phyloP scores from a whole-genome alignment of 768 basidiomycete genomes.

The Ramaria rubella region DNA sequence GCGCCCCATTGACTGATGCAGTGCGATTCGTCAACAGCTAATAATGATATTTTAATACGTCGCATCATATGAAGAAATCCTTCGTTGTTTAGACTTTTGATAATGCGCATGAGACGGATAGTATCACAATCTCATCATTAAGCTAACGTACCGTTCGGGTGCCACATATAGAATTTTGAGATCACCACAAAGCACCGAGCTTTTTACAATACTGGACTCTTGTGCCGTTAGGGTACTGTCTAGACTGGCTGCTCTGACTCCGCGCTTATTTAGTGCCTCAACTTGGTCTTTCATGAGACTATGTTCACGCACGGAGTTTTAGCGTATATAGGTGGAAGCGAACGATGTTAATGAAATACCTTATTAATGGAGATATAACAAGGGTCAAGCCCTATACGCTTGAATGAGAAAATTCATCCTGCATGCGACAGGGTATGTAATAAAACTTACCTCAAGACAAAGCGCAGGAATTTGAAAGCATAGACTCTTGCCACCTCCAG shows the following conservation, averaged over 20 bases:
- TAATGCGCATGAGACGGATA: not conserved
- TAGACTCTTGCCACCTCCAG: conserved; percentile 37
- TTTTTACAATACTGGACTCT: conserved; percentile 28
- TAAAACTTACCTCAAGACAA: conserved; percentile 28
- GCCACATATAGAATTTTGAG: conserved; percentile 46
- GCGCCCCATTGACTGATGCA: conserved; percentile 43
- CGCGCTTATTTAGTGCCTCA: conserved; percentile 26
- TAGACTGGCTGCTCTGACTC: conserved; percentile 33
- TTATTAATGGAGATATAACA: conserved; percentile 32
- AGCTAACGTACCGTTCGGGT: conserved; percentile 32
- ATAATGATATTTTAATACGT: conserved; percentile 35
- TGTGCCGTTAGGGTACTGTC: conserved; percentile 33
- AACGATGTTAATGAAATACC: not conserved
- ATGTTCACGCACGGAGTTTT: not conserved
- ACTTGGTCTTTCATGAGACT: conserved; percentile 36
- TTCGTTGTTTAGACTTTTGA: conserved; percentile 40
- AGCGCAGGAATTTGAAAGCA: conserved; percentile 36
- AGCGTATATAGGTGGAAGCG: not conserved
- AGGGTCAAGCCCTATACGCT: conserved; percentile 24
- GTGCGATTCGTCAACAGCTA: conserved; percentile 46
- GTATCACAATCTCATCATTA: not conserved
- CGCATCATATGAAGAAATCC: conserved; percentile 38
- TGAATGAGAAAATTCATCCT: not conserved
- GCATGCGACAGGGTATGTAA: no score
- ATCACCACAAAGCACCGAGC: conserved; percentile 29